Base-by-base conservation (phyloP, 352 stramenopile species). In the Pythium grandisporangium region DNA sequence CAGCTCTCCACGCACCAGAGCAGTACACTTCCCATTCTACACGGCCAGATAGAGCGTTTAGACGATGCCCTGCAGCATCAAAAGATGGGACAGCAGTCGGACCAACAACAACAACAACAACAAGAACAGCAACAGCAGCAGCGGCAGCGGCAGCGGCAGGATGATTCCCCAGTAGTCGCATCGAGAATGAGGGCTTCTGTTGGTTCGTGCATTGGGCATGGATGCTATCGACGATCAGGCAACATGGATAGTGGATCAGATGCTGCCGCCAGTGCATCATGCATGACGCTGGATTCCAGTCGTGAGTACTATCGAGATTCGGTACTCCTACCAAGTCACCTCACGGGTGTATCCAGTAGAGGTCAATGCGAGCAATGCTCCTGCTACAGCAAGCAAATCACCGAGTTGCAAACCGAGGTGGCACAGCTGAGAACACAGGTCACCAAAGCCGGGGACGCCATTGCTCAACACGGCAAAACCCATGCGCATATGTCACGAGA, bases 41-140 rank as follows among this genome's bases (percentile, higher is more conserved):
- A 81, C 23, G 65, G 78, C 14, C 70, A 85, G 23, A 69, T 85
- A 27, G 53, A 59, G n/a, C 58, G 55, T 5, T 57, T 85, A 4
- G 69, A 81, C 32, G 34, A 33, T 13, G 46, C 39, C 12, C 36
- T 59, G 30, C 27, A 17, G 13, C 38, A 42, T 2, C 49, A 30
- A 1, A 20, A 21, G 13, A 34, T 8, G 45, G 14, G 17, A 50
- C 52, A 3, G 58, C 37, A 20, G 16, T 37, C 16, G 33, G 0
- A 35, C 20, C 3, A 32, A 44, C 13, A 48, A 21, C 10, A 32
- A n/a, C n/a, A n/a, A n/a, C n/a, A n/a, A n/a, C n/a, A n/a, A n/a
- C n/a, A n/a, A n/a, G n/a, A n/a, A n/a, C n/a, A n/a, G n/a, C n/a
- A n/a, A n/a, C n/a, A n/a, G n/a, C n/a, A n/a, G n/a, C n/a, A n/a